Conservation (phyloP, 441 rosid genomes). For the Oxalis stricta region DNA sequence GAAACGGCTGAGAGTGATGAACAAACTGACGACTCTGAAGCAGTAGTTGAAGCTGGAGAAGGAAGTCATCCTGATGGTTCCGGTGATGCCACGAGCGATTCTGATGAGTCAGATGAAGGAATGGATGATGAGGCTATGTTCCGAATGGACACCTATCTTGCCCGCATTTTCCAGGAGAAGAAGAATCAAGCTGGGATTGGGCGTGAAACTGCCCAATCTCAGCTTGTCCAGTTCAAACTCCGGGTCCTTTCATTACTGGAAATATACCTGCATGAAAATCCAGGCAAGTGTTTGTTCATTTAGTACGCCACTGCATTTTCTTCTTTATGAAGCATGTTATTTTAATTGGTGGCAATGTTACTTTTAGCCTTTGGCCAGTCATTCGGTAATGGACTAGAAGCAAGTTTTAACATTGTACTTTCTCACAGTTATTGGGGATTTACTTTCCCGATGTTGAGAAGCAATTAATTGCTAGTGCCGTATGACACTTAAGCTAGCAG, state of each 20-base stretch:
- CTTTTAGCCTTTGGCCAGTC: too few relatives aligned
- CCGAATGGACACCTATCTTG: constrained; percentile 86
- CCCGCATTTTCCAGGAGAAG: constrained; percentile 76
- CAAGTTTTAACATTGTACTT: too few relatives aligned
- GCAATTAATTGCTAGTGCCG: background rate
- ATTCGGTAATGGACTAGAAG: too few relatives aligned
- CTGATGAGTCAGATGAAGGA: constrained; percentile 76
- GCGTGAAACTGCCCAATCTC: constrained; percentile 82
- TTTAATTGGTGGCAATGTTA: too few relatives aligned
- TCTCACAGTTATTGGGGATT: too few relatives aligned
- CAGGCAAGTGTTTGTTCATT: constrained; percentile 30
- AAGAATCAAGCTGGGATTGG: constrained; percentile 79
- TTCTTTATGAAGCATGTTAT: too few relatives aligned
- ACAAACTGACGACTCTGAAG: constrained; percentile 72
- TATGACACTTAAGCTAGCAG: background rate
- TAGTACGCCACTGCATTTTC: too few relatives aligned
- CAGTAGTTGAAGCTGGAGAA: constrained; percentile 33
- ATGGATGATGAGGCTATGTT: constrained; percentile 99
- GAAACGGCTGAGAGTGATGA: constrained; percentile 69
- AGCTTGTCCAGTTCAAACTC: constrained; percentile 80
- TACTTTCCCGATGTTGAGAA: background rate
- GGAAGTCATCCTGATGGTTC: constrained; percentile 29
- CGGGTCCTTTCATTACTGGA: constrained; percentile 88
- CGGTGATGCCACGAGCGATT: too few relatives aligned
- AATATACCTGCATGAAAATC: constrained; percentile 80